Evolutionary conservation across 2,329 filamentous ascomycete species (phyloP).

Genomic region (Ophiocordyceps camponoti-saundersi): DNA sequence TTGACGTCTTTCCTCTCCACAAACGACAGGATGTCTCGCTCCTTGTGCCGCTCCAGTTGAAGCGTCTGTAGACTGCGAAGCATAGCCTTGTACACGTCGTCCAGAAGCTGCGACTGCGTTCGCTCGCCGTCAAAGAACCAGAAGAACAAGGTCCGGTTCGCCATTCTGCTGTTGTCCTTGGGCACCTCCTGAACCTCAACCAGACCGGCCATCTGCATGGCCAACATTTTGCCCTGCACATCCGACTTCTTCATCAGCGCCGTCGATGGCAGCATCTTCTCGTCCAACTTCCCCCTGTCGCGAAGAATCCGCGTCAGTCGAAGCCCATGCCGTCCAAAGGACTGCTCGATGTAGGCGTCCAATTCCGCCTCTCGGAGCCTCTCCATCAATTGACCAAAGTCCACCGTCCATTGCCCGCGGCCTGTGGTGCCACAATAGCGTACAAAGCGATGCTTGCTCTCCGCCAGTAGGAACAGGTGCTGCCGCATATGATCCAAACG

Average conservation of each 20-base stretch:
- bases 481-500: conserved; percentile 46
- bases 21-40: conserved; percentile 60
- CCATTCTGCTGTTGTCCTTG: conserved; percentile 65
- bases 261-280: conserved; percentile 68
- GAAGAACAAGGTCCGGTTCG: conserved; percentile 73
- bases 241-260: conserved; percentile 75
- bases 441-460: conserved; percentile 52
- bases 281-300: conserved; percentile 83
- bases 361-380: conserved; percentile 61
- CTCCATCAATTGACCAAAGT: conserved; percentile 58
- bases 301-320: conserved; percentile 75
- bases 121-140: conserved; percentile 78
- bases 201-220: conserved; percentile 73
- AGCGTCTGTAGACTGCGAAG: conserved; percentile 68
- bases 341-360: conserved; percentile 63
- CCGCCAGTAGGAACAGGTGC: conserved; percentile 55
- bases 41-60: conserved; percentile 54
- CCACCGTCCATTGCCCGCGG: conserved; percentile 64
- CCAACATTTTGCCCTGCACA: conserved; percentile 67
- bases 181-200: conserved; percentile 91
- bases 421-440: conserved; percentile 46
- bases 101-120: conserved; percentile 51
- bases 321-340: conserved; percentile 59
- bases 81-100: conserved; percentile 83
- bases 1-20: conserved; percentile 75